Base-by-base conservation (phyloP, 176 grass and related monocot genomes). In the Themeda triandra region DNA sequence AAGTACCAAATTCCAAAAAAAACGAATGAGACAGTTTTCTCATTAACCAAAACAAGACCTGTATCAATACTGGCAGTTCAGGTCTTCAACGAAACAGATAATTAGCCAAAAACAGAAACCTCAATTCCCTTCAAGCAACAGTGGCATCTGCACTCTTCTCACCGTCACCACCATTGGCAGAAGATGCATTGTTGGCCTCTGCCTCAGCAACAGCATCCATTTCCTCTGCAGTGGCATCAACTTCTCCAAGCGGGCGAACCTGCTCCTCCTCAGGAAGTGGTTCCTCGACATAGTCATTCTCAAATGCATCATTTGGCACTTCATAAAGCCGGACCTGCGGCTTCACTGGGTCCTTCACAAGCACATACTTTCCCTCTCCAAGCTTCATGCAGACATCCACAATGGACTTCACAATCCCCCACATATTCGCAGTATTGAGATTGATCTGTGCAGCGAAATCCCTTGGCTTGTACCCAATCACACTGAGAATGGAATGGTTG, bases 211-310 rank as follows among this genome's bases (percentile, higher is more conserved):
- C 91, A 6, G 75, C 88, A 77, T 93, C 94, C 78, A 90, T 92
- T 65, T 91, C 86, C 41, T 88, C 60, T 0, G 68, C 84, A n/a
- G 88, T 77, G 42, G 85, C 88, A 82, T 88, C 91, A 0, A 90
- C 93, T 58, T 93, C 68, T 48, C 71, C 94, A 8, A 80, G 60
- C 0, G 91, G 86, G 28, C 86, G 94, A 6, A 96, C 88, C 71
- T 96, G 94, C 84, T 96, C 94, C 39, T 96, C 94, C 86, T 96
- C 94, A 1, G 94, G 94, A 60, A 96, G 88, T 31, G 94, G 94
- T 74, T 96, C 94, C 68, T 96, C 94, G 80, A 96, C 94, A 66
- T 96, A 96, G 45, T 96, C 94, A 23, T 96, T 96, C 86, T 96
- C 94, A 83, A 96, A 96, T 4, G 94, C 94, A n/a, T 96, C 94